Evolutionary conservation across 176 grass and related monocot genomes (phyloP), one percentile per base, ranked within the genome.

Genomic region (Lolium multiflorum): DNA sequence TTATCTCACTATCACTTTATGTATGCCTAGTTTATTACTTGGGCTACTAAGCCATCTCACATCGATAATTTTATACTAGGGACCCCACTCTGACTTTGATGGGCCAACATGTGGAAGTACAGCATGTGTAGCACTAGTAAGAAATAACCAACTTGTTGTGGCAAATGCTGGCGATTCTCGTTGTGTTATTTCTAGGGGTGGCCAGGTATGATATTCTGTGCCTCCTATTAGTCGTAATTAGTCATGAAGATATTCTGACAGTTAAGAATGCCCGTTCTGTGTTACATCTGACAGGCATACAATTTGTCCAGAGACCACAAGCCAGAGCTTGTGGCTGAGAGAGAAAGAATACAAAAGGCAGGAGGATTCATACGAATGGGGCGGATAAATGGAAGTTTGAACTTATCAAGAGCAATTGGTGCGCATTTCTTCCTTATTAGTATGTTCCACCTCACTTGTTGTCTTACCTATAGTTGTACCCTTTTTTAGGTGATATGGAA

Each of bases 131-230:
- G 94, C 94, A 77, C 16, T 99, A 49, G 73, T 99, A 88, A 96
- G 97, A 91, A 86, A 90, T 76, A 91, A 83, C n/a, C 90, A 93
- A 85, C 88, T 99, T 84, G 58, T 99, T 59, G 94, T 99, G 28
- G 94, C 90, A 70, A 99, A 99, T 37, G 92, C 97, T 91, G 97
- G 97, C 72, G 97, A 99, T 91, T 99, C 97, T 17, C 97, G 97
- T 26, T 99, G 97, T 87, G 93, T 99, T 78, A 96, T 99, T 82
- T 99, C 97, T 77, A 94, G 94, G 82, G 93, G 83, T 88, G 89
- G 97, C 43, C 87, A 90, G 92, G 97, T 96, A 81, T 84, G 73
- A 49, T 84, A 52, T 31, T 84, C 59, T 49, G 11, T 26, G 60
- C 66, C 38, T 70, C 51, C 21, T 83, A 20, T 76, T 59, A 81